A percentile compares a stretch with the other conserved stretches of the same genome.
Conservation (phyloP, 169 alveolate genomes). For the Plasmodium gaboni region DNA sequence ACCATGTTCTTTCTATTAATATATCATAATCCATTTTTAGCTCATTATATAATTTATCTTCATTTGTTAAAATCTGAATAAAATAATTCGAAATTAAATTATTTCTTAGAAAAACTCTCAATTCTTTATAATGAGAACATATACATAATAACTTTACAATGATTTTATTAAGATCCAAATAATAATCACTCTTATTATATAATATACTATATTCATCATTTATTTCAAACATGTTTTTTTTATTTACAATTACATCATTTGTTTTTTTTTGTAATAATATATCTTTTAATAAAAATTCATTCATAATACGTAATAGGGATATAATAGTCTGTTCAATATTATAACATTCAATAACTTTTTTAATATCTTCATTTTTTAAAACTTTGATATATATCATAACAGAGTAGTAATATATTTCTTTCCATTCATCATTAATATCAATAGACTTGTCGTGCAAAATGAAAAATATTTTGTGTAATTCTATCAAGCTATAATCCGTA, state of each 20-base stretch:
- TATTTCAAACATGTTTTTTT: neutral
- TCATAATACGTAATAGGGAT: conserved; percentile 36
- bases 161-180: conserved; percentile 30
- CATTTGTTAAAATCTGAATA: conserved; percentile 30
- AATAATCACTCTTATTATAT: neutral
- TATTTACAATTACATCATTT: neutral
- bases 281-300: conserved; percentile 26
- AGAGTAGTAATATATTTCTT: conserved; percentile 57
- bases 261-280: conserved; percentile 25
- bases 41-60: conserved; percentile 49
- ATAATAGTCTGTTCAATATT: conserved; percentile 32
- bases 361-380: conserved; percentile 31
- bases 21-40: conserved; percentile 63
- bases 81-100: conserved; percentile 25
- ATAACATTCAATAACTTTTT: conserved; percentile 23
- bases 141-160: conserved; percentile 33
- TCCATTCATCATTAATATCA: conserved; percentile 54
- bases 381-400: conserved; percentile 60
- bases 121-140: conserved; percentile 28
- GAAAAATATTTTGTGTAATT: conserved; percentile 65
- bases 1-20: conserved; percentile 71
- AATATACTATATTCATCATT: neutral
- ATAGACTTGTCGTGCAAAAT: conserved; percentile 34
- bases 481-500: conserved; percentile 43
- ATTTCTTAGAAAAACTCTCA: conserved; percentile 47